Conservation (phyloP, 176 grass and related monocot genomes). For the Aegilops umbellulata region DNA sequence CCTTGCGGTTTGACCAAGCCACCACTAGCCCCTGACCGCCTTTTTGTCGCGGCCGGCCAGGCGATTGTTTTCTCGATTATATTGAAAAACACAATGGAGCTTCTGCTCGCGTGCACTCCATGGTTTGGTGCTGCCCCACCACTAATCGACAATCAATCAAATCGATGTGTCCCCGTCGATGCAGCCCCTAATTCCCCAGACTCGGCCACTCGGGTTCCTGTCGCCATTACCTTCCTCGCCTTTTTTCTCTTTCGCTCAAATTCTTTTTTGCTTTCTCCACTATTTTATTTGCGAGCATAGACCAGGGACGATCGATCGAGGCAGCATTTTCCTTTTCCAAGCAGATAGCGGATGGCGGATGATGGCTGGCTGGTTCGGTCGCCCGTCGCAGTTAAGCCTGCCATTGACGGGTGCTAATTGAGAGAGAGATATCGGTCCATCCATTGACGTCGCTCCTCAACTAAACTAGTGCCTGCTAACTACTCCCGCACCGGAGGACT, state of each 20-base stretch:
- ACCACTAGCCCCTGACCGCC: neutral
- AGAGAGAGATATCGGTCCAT: neutral
- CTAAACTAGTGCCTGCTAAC: neutral
- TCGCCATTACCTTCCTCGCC: neutral
- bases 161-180: neutral
- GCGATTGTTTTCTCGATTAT: neutral
- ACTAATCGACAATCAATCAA: neutral
- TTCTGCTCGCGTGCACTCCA: constrained; percentile 53
- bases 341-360: neutral
- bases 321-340: neutral
- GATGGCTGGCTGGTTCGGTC: neutral
- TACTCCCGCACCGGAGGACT: neutral
- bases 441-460: neutral
- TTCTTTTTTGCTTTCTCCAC: neutral
- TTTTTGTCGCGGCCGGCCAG: neutral
- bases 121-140: neutral
- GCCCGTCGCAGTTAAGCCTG: constrained; percentile 27
- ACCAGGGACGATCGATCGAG: neutral
- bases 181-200: neutral
- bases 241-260: neutral
- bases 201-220: constrained; percentile 19
- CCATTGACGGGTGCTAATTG: neutral
- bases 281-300: neutral
- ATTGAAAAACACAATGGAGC: neutral
- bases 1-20: constrained; percentile 19